Percentiles rank a stretch among this genome's conserved stretches.
phyloP scores from a whole-genome alignment of 805 yeast genomes.

The Kurtzmaniella cleridarum region DNA sequence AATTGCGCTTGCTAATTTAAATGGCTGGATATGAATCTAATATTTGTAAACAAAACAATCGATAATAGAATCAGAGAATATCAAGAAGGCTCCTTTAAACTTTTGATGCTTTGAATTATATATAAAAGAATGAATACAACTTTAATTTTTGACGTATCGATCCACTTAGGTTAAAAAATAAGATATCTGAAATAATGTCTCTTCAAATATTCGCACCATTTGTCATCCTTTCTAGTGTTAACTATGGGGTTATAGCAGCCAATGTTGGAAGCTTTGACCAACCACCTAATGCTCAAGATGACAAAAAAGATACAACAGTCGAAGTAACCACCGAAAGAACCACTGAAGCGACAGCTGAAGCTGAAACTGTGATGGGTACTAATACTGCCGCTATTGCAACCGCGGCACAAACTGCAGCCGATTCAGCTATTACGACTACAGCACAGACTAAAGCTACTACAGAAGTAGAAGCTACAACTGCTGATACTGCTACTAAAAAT shows the following conservation, averaged over 20 bases:
- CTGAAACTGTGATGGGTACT: slow-evolving; percentile 6
- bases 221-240: slow-evolving; percentile 4
- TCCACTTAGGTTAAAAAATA: too few relatives aligned
- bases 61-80: slow-evolving; percentile 3
- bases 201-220: slow-evolving; percentile 7
- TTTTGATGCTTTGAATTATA: too few relatives aligned
- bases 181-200: slow-evolving; percentile 9
- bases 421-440: slow-evolving; percentile 7
- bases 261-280: slow-evolving; percentile 14
- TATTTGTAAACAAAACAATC: not conserved
- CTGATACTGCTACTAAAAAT: slow-evolving; percentile 6
- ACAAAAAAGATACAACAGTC: slow-evolving; percentile 1
- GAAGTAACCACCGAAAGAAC: slow-evolving; percentile 1
- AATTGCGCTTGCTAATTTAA: too few relatives aligned
- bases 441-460: slow-evolving; percentile 9
- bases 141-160: slow-evolving; percentile 1
- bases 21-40: too few relatives aligned
- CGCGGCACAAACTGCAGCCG: slow-evolving; percentile 7
- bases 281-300: slow-evolving; percentile 1
- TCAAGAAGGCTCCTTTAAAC: too few relatives aligned
- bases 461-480: slow-evolving; percentile 7
- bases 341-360: not conserved
- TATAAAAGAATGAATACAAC: not conserved
- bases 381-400: slow-evolving; percentile 8
- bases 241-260: slow-evolving; percentile 5